A percentile compares a stretch with the other conserved stretches of the same genome.
phyloP scores from a whole-genome alignment of 441 rosid species.

The Populus tomentosa region DNA sequence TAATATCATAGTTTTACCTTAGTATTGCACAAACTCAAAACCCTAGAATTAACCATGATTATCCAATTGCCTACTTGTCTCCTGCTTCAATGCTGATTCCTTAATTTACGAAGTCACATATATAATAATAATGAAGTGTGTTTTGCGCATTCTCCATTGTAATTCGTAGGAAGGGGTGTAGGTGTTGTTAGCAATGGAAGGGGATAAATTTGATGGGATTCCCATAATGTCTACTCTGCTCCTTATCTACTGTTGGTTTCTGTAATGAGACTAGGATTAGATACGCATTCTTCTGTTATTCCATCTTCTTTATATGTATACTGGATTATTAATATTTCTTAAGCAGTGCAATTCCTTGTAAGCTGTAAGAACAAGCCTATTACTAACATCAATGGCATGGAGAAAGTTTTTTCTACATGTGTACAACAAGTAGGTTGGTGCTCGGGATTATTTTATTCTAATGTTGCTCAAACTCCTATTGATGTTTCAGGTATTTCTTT shows the following conservation, averaged over 20 bases:
- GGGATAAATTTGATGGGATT: neutral
- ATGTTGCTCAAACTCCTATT: neutral
- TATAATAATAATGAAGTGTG: neutral
- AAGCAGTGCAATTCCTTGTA: neutral
- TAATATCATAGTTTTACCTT: neutral
- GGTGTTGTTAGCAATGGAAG: neutral
- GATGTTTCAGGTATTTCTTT: slow-evolving; percentile 22
- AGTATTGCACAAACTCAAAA: neutral
- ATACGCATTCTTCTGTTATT: neutral
- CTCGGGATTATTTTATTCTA: neutral
- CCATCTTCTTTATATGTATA: neutral
- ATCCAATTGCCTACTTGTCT: neutral
- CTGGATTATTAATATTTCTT: neutral
- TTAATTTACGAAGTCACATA: too few species aligned
- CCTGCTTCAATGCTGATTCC: neutral
- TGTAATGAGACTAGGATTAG: neutral
- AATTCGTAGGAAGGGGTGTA: neutral
- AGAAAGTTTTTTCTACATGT: neutral
- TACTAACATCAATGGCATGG: neutral
- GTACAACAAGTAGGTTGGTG: neutral
- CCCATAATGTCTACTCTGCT: neutral
- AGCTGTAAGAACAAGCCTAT: neutral
- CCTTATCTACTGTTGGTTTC: neutral
- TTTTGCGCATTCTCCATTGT: neutral
- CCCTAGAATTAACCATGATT: neutral